Conservation (phyloP, 2,329 filamentous ascomycete species). For the Herpotrichia juniperi region DNA sequence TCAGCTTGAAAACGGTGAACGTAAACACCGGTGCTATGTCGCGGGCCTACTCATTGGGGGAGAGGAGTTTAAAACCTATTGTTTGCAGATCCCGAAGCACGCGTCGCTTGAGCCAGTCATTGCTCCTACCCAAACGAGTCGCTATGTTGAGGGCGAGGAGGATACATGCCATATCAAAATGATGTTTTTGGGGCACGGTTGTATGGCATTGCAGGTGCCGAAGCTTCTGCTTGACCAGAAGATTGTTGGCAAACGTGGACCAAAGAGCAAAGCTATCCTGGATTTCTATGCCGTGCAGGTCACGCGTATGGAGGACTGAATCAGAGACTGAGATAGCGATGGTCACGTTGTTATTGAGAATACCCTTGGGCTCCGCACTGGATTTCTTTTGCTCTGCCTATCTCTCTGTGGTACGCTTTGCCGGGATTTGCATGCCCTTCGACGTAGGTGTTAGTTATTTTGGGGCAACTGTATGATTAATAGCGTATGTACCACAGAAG, state of each 20-base stretch:
- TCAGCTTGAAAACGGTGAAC: neutral
- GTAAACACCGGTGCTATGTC: neutral
- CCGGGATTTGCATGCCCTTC: no score
- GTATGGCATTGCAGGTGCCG: neutral
- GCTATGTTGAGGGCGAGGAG: neutral
- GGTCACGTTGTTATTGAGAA: no score
- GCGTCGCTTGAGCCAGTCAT: neutral
- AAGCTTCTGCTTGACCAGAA: neutral
- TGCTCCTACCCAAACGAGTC: neutral
- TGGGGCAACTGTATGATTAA: no score
- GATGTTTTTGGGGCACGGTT: neutral
- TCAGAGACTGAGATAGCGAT: no score
- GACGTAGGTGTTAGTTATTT: no score
- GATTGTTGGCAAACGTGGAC: neutral
- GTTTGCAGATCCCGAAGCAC: neutral
- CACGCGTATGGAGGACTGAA: neutral
- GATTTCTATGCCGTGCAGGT: neutral
- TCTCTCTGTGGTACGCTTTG: no score
- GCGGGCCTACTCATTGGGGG: neutral
- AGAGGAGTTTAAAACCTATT: neutral
- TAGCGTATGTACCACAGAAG: no score
- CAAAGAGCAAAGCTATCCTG: neutral
- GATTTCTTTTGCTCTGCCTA: no score
- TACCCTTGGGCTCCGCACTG: no score
- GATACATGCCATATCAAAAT: neutral